phyloP scores from a whole-genome alignment of 257 asterid genomes.

The Coffea eugenioides region DNA sequence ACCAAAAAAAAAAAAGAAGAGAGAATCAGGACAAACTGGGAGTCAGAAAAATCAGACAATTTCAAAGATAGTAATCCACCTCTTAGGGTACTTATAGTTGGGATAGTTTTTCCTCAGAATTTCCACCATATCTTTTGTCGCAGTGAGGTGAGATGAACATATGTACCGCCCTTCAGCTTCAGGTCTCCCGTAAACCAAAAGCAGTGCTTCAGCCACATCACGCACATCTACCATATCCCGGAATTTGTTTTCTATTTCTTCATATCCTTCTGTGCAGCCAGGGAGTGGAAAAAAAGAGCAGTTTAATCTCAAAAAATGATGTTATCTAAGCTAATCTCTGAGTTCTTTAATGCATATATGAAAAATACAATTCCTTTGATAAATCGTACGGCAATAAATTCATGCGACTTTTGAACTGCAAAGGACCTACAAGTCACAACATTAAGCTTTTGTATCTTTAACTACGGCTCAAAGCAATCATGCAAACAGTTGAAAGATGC shows the following conservation, averaged over 20 bases:
- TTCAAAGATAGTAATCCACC: constrained; percentile 31
- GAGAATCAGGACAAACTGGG: background rate
- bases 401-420: background rate
- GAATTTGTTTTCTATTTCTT: constrained; percentile 37
- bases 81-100: constrained; percentile 57
- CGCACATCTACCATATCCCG: constrained; percentile 59
- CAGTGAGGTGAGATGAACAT: constrained; percentile 44
- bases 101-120: constrained; percentile 51
- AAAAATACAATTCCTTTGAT: background rate
- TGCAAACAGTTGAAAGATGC: background rate
- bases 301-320: background rate
- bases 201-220: constrained; percentile 60
- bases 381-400: background rate
- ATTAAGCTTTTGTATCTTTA: background rate
- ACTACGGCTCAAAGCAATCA: background rate
- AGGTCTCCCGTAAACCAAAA: constrained; percentile 52
- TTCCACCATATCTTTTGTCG: constrained; percentile 42
- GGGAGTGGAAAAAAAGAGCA: background rate
- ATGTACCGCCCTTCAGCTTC: constrained; percentile 75
- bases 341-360: background rate
- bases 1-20: background rate
- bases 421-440: too few relatives aligned
- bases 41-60: background rate
- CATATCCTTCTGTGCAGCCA: constrained; percentile 48
- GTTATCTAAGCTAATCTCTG: background rate